Percentiles rank a stretch among this genome's conserved stretches.
These are phyloP conservation scores for Sporodiniella umbellata DNA, from an alignment of 371 early-diverging fungal species.

Conservation along the genomic window DNA sequence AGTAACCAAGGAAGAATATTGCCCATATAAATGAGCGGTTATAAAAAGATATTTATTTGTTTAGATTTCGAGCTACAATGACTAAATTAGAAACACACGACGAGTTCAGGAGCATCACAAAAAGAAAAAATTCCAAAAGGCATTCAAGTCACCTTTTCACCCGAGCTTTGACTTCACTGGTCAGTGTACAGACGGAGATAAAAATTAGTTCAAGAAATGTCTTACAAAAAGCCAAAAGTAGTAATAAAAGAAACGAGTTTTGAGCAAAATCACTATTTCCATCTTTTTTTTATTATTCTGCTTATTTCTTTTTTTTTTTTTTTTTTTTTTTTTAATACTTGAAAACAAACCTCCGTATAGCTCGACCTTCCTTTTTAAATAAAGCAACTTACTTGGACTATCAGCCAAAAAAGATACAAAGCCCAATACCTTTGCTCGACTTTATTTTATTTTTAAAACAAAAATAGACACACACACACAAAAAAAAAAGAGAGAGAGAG, in stretches of 20 bases:
- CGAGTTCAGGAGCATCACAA: no score
- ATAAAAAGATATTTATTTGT: no score
- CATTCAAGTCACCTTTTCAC: neutral
- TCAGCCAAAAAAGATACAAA: no score
- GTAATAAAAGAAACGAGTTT: conserved; percentile 1
- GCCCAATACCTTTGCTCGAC: neutral
- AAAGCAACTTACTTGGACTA: no score
- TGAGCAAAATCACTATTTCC: neutral
- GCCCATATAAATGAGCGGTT: no score
- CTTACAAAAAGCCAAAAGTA: neutral
- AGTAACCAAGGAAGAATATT: no score
- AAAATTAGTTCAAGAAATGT: neutral
- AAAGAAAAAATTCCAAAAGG: no score
- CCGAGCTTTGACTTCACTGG: no score
- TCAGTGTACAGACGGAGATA: neutral
- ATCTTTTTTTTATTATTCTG: neutral
- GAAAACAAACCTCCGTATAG: conserved; percentile 1
- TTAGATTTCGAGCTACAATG: no score
- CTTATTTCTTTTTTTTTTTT: neutral
- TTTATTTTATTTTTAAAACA: neutral
- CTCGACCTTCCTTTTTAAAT: no score
- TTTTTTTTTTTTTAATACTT: neutral
- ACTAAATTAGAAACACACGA: no score
- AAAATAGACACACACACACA: no score
- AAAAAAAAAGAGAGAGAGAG: neutral